Evolutionary conservation across 1,284 basidiomycete species (phyloP).

Genomic region (Rhizoctonia solani): DNA sequence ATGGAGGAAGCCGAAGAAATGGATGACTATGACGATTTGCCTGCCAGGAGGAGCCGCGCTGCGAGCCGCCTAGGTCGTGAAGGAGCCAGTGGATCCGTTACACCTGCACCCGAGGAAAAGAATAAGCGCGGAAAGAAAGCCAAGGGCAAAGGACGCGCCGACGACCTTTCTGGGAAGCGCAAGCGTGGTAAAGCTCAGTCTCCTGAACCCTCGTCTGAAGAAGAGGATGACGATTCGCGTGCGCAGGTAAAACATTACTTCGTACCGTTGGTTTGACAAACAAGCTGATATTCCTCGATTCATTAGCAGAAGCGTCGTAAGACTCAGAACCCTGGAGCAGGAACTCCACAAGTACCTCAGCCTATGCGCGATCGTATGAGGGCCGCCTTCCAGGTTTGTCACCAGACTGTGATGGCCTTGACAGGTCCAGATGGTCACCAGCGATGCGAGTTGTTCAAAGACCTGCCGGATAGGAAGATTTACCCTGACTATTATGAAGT

Average conservation of each 20-base stretch:
- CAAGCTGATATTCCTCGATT: background rate
- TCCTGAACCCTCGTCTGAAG: slow-evolving; percentile 72
- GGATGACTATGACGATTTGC: slow-evolving; percentile 74
- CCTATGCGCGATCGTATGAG: slow-evolving; percentile 77
- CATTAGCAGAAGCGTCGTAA: slow-evolving; percentile 73
- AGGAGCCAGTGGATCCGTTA: slow-evolving; percentile 49
- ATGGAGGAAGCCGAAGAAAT: slow-evolving; percentile 76
- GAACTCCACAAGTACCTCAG: slow-evolving; percentile 58
- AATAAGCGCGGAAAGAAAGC: slow-evolving; percentile 32
- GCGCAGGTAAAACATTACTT: slow-evolving; percentile 56
- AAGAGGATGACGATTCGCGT: slow-evolving; percentile 65
- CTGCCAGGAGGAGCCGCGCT: slow-evolving; percentile 16
- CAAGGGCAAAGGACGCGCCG: slow-evolving; percentile 33
- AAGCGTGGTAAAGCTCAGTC: slow-evolving; percentile 77
- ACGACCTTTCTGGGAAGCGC: slow-evolving; percentile 53
- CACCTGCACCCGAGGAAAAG: slow-evolving; percentile 19
- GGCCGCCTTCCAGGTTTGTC: slow-evolving; percentile 79
- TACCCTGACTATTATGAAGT: slow-evolving; percentile 45
- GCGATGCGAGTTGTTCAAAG: slow-evolving; percentile 82
- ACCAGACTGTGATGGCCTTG: slow-evolving; percentile 76
- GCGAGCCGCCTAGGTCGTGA: slow-evolving; percentile 24
- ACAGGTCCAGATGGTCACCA: slow-evolving; percentile 74
- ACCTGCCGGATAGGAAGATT: slow-evolving; percentile 71
- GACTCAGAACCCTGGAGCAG: slow-evolving; percentile 44
- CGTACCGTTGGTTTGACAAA: slow-evolving; percentile 15